Evolutionary conservation across 2,329 filamentous ascomycete species (phyloP), one percentile per base, ranked within the genome.

Genomic region (Fusarium goolgardi): DNA sequence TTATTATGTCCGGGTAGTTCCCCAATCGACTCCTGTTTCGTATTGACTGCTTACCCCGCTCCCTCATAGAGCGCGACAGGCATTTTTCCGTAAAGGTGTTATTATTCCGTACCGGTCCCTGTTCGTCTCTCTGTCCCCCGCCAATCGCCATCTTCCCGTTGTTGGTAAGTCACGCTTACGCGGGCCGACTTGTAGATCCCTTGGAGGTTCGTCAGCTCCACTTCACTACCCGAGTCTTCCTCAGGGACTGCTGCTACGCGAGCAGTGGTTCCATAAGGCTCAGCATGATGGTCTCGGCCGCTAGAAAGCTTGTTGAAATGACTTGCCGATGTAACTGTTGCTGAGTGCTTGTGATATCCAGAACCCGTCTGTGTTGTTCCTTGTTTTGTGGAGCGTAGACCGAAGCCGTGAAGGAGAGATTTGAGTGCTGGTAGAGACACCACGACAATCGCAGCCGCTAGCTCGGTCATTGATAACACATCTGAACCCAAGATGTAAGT

Each of bases 111-210:
- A 6, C 49, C 32, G n/a, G 34, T 10, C 52, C 43, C 41, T 9
- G 27, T 20, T 25, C 13, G 16, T 20, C 16, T 35, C 15, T 10
- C 18, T 1, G 25, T 11, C 7, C 56, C 66, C 20, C 53, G 29
- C 59, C 54, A 62, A 12, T 40, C 31, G 25, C 34, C 27, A 18
- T 67, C 56, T 5, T 61, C 49, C 3, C 69, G 56, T 34, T 34
- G 43, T 31, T 70, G 16, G 35, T 69, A 71, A 21, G 69, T 71
- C 31, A 71, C 63, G 23, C 63, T 68, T 43, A 71, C 47, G 20
- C 69, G 69, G 41, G 67, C 66, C 55, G 69, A 68, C 27, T 71
- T 71, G 66, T 71, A 70, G 29, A 71, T 71, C 23, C 62, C 69
- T 35, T 50, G 62, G 6, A 71, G 45, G 49, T 70, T 70, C 25